These are phyloP conservation scores for Phytophthora brassicae DNA, from an alignment of 352 stramenopile species.

Conservation along the genomic window DNA sequence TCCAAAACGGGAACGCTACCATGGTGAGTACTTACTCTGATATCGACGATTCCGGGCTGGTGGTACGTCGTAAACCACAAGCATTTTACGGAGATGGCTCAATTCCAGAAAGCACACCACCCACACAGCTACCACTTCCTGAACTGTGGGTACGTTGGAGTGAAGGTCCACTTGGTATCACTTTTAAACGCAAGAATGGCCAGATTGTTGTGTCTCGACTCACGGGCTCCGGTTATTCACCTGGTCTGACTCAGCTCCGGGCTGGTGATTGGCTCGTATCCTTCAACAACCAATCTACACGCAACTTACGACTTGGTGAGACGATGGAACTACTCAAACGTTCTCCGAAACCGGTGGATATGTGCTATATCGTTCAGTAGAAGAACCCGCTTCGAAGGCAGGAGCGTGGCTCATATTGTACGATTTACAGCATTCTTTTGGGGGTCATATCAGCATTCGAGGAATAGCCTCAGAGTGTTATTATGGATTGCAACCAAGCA, in stretches of 20 bases:
- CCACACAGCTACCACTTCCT: slow-evolving; percentile 39
- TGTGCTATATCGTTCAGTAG: slow-evolving; percentile 82
- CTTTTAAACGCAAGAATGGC: slow-evolving; percentile 76
- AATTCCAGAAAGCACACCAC: slow-evolving; percentile 1
- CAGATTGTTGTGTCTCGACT: slow-evolving; percentile 80
- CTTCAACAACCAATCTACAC: slow-evolving; percentile 68
- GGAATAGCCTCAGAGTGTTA: slow-evolving; percentile 26
- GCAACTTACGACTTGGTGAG: slow-evolving; percentile 61
- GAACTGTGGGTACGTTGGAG: slow-evolving; percentile 76
- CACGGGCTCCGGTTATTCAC: slow-evolving; percentile 67
- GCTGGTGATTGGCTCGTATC: slow-evolving; percentile 77
- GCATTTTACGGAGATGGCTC: slow-evolving; percentile 3
- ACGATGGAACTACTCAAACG: slow-evolving; percentile 84
- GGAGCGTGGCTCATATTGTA: too few species aligned
- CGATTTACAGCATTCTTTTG: neutral
- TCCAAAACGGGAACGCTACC: slow-evolving; percentile 29
- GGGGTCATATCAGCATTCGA: slow-evolving; percentile 16
- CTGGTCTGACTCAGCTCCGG: slow-evolving; percentile 63
- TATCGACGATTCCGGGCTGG: slow-evolving; percentile 66
- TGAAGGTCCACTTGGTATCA: slow-evolving; percentile 74
- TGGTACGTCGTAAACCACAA: slow-evolving; percentile 38
- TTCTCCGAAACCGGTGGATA: slow-evolving; percentile 71
- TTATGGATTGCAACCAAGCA: slow-evolving; percentile 30
- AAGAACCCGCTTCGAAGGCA: too few species aligned
- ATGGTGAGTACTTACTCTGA: slow-evolving; percentile 68